Percentiles rank a stretch among this genome's conserved stretches.
Evolutionary conservation across 1,284 basidiomycete genomes (phyloP).

Genomic region (Cryptococcus jaspeensis): DNA sequence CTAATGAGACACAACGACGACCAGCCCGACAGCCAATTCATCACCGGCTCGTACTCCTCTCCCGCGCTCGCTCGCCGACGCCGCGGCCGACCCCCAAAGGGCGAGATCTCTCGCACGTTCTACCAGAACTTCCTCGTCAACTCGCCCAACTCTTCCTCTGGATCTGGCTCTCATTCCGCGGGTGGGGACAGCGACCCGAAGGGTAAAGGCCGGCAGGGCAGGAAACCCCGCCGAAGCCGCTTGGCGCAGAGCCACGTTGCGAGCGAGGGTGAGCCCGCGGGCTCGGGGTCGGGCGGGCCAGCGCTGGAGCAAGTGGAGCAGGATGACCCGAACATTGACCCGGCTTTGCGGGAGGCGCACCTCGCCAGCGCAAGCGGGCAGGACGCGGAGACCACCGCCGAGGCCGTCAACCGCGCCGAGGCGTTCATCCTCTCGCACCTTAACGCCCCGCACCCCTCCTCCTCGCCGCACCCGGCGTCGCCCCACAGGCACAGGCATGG

Average conservation of each 20-base stretch:
- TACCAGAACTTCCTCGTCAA: conserved; percentile 15
- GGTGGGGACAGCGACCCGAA: background rate
- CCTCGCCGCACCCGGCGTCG: background rate
- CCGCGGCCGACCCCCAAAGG: conserved; percentile 38
- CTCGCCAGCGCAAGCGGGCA: background rate
- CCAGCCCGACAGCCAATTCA: conserved; percentile 10
- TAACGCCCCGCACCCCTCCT: background rate
- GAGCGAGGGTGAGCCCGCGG: too few relatives aligned
- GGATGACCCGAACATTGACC: background rate
- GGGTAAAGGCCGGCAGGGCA: background rate
- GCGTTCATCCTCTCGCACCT: conserved; percentile 35
- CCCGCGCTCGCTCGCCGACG: conserved; percentile 36
- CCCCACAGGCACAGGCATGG: background rate
- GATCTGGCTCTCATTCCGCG: background rate
- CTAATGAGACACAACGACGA: background rate
- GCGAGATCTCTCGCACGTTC: conserved; percentile 13
- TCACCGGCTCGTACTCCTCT: conserved; percentile 30
- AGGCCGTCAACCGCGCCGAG: conserved; percentile 27
- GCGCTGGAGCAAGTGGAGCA: background rate
- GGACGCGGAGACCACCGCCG: conserved; percentile 9
- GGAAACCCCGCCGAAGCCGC: conserved; percentile 2
- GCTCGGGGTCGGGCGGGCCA: background rate
- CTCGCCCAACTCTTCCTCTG: background rate
- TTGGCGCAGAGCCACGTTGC: background rate
- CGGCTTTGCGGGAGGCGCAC: background rate